Evolutionary conservation across 2,329 filamentous ascomycete genomes (phyloP).

Genomic region (Lasiodiplodia sp.): DNA sequence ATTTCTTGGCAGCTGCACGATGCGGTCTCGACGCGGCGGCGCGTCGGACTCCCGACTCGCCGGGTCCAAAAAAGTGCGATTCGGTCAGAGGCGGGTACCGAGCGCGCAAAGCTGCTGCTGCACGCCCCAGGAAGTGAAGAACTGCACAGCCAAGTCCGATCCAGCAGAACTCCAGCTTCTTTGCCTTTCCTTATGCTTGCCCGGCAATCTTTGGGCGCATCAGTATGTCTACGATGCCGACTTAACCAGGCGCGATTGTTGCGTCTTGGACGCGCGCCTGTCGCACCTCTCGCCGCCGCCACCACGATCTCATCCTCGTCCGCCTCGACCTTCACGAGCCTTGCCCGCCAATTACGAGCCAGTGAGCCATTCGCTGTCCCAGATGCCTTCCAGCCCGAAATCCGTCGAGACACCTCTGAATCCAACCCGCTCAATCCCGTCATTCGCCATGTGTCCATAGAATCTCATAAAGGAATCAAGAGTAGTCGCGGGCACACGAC

Average conservation of each 20-base stretch:
- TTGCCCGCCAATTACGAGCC: slow-evolving; percentile 29
- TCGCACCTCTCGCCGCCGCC: slow-evolving; percentile 3
- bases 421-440: neutral
- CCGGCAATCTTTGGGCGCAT: slow-evolving; percentile 44
- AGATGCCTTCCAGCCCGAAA: neutral
- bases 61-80: slow-evolving; percentile 21
- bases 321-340: slow-evolving; percentile 30
- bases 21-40: neutral
- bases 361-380: slow-evolving; percentile 36
- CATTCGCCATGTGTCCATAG: neutral
- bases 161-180: neutral
- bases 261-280: neutral
- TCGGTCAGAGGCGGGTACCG: neutral
- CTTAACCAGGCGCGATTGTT: slow-evolving; percentile 37
- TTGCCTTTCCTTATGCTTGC: slow-evolving; percentile 44
- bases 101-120: slow-evolving; percentile 21
- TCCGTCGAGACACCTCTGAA: neutral
- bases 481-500: neutral
- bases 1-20: neutral
- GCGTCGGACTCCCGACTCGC: slow-evolving; percentile 20
- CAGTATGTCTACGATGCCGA: slow-evolving; percentile 50
- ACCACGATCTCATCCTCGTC: slow-evolving; percentile 33
- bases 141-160: slow-evolving; percentile 14
- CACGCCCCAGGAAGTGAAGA: neutral
- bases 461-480: no score